Evolutionary conservation across 1,139 yeast genomes (phyloP), one percentile per base, ranked within the genome.

Genomic region (Geotrichum reessii): DNA sequence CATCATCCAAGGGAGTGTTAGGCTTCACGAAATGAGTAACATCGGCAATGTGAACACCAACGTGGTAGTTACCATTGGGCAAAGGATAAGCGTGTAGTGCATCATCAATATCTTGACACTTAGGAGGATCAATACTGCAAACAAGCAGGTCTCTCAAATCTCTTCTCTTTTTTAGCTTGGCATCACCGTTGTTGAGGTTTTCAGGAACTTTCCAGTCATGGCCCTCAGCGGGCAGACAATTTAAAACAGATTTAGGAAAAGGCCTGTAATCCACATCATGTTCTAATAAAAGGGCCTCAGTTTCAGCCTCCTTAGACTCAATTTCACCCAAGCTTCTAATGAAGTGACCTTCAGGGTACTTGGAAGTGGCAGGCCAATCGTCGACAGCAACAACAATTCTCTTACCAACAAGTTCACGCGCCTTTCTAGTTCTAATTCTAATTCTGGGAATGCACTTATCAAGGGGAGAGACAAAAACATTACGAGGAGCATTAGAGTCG

Each of bases 1-100:
- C 99, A 54, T 83, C 87, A 71, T 95, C 99, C 62, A 95, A 78
- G 0, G 99, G 85, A 3, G 97, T 91, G 64, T 86, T 87, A 0
- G 99, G 86, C 72, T 91, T 90, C 53, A 95, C 99, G 68, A 95
- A 95, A 73, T 95, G 96, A 0, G 98, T 90, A 24, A 95, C 99
- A 76, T 95, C 99, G 6, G 99, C 99, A 76, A 95, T 95, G 71
- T 95, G 99, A 40, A 95, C 99, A 69, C 99, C 99, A 56, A 95
- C 96, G 72, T 93, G 96, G 75, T 82, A 91, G 71, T 92, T 90
- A 1, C 99, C 99, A 72, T 95, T 93, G 1, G 96, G 92, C 53
- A 95, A 79, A 58, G 73, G 71, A 64, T 80, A 78, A 0, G 99
- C 98, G 71, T 95, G 99, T 58, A 95, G 77, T 0, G 99, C 99